Evolutionary conservation across 768 basidiomycete species (phyloP).

Genomic region (Boletus coccyginus): DNA sequence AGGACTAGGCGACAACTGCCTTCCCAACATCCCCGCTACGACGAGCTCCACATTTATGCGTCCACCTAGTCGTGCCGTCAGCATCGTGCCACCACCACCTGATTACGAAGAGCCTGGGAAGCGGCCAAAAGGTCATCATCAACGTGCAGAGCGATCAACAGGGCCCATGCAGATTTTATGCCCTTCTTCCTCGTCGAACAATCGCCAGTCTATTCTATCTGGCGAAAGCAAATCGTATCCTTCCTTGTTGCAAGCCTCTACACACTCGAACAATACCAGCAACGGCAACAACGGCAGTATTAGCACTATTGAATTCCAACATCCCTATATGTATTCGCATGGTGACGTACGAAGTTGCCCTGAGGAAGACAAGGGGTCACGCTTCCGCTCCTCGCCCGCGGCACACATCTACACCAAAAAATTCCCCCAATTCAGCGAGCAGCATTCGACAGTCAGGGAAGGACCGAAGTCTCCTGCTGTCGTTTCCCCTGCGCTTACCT

Average conservation of each 20-base stretch:
- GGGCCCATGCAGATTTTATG: conserved; percentile 1
- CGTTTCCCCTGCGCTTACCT: conserved; percentile 67
- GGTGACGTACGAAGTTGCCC: conserved; percentile 8
- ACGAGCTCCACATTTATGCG: conserved; percentile 13
- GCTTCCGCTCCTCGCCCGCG: conserved; percentile 10
- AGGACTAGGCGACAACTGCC: neutral
- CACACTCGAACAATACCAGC: conserved; percentile 20
- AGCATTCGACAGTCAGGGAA: conserved; percentile 24
- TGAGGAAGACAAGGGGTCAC: conserved; percentile 2
- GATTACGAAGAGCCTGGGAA: conserved; percentile 17
- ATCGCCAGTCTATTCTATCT: conserved; percentile 4
- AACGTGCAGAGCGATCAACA: conserved; percentile 4
- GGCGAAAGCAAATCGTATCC: conserved; percentile 8
- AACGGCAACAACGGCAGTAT: conserved; percentile 22
- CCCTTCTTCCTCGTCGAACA: conserved; percentile 1
- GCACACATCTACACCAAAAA: conserved; percentile 12
- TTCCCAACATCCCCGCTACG: neutral
- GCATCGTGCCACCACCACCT: conserved; percentile 29
- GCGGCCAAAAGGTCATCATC: conserved; percentile 10
- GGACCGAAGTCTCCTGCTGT: conserved; percentile 48
- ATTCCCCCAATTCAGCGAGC: conserved; percentile 11
- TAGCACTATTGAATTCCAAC: conserved; percentile 17
- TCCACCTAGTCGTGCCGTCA: conserved; percentile 30
- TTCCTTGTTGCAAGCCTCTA: conserved; percentile 18
- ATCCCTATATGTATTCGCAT: conserved; percentile 25